Percentiles rank a stretch among this genome's conserved stretches.
Conservation (phyloP, 305 asterid genomes). For the Fraxinus floribunda region DNA sequence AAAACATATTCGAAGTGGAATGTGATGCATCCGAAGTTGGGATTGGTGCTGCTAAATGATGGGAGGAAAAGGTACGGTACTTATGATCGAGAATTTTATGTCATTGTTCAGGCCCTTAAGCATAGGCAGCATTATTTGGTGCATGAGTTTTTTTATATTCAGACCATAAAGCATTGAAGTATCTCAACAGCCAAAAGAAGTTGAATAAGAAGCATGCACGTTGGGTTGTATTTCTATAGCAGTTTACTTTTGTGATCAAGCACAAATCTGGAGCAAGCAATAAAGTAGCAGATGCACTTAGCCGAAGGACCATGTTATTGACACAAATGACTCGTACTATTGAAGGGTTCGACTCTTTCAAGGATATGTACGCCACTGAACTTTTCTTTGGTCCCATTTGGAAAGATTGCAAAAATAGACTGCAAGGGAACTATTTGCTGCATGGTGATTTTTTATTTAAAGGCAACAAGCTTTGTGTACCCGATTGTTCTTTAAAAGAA, state of each 20-base stretch:
- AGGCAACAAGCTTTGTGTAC: neutral
- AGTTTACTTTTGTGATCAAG: neutral
- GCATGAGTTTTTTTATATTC: neutral
- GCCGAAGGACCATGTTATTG: neutral
- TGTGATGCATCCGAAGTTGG: neutral
- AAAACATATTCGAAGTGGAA: neutral
- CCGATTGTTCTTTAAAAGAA: neutral
- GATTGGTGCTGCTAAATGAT: neutral
- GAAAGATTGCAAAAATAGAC: neutral
- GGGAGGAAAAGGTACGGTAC: neutral
- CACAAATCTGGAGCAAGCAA: neutral
- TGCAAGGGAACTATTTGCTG: neutral
- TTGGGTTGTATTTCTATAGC: neutral
- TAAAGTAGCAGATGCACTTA: neutral
- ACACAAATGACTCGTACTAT: neutral
- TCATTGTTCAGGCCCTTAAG: neutral
- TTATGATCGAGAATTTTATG: neutral
- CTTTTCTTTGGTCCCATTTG: neutral
- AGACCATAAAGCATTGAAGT: neutral
- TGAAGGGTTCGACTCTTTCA: neutral
- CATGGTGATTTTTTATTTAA: neutral
- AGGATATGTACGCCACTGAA: neutral
- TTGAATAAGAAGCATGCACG: neutral
- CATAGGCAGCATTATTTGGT: neutral
- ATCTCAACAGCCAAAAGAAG: neutral